Evolutionary conservation across 169 alveolate genomes (phyloP).

Genomic region (Fabrea salina): DNA sequence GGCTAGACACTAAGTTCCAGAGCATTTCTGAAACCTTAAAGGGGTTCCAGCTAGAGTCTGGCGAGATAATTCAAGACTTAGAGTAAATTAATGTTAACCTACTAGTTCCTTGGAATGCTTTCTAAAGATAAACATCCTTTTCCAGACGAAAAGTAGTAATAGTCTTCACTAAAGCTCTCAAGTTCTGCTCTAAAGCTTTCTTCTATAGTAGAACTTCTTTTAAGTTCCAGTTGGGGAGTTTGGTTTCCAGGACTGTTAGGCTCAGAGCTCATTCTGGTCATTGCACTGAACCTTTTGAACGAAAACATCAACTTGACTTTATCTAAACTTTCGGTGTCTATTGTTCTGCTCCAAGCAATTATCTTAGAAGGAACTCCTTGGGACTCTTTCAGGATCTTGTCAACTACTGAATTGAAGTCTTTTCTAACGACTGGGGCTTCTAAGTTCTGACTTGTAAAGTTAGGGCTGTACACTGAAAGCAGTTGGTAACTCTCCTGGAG

Average conservation of each 20-base stretch:
- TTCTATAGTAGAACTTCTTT: not conserved
- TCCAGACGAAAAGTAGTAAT: no score
- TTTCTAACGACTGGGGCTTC: not conserved
- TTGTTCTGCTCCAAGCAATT: not conserved
- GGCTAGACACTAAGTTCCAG: no score
- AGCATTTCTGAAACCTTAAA: no score
- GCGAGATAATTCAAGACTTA: no score
- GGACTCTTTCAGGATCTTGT: not conserved
- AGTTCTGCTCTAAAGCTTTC: no score
- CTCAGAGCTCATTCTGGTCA: not conserved
- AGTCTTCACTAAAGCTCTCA: no score
- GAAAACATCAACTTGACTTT: not conserved
- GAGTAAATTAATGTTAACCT: no score
- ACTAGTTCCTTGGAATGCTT: no score
- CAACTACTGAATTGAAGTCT: not conserved
- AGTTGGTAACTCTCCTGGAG: not conserved
- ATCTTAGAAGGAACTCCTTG: not conserved
- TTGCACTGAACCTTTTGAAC: not conserved
- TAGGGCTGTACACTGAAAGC: not conserved
- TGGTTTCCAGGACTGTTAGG: not conserved
- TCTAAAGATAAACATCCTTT: no score
- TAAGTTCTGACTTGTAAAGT: not conserved
- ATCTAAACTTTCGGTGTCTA: not conserved
- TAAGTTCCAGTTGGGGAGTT: not conserved
- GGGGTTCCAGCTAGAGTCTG: no score